Conservation (phyloP, 2,329 filamentous ascomycete genomes). For the Thielaviopsis punctulata region DNA sequence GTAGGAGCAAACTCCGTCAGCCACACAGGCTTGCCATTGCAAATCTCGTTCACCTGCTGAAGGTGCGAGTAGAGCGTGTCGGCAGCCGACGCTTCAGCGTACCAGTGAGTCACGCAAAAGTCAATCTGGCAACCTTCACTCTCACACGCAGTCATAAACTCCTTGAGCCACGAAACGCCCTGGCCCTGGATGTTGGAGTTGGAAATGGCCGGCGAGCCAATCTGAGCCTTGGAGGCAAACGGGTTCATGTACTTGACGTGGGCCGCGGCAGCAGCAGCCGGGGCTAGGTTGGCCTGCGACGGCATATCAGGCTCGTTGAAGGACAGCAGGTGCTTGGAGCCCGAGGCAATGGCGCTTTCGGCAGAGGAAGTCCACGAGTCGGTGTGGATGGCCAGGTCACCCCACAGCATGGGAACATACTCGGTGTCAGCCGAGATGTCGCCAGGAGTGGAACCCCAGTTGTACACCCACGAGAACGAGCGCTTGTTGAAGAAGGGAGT, state of each 20-base stretch:
- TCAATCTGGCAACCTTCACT: conserved; percentile 33
- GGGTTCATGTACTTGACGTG: conserved; percentile 39
- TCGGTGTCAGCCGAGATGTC: conserved; percentile 28
- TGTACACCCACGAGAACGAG: conserved; percentile 42
- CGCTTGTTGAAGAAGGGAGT: conserved; percentile 27
- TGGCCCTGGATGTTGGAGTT: conserved; percentile 34
- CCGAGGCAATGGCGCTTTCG: conserved; percentile 32
- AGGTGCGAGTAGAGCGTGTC: conserved; percentile 39
- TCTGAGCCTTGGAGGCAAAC: conserved; percentile 33
- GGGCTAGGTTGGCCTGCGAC: conserved; percentile 40
- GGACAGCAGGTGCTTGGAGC: conserved; percentile 40
- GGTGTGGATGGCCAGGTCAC: conserved; percentile 26
- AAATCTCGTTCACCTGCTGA: conserved; percentile 26
- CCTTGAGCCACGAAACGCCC: conserved; percentile 39
- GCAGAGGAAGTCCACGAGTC: conserved; percentile 33
- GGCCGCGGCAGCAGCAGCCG: conserved; percentile 31
- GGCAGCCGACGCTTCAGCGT: conserved; percentile 30
- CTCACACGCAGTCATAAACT: conserved; percentile 35
- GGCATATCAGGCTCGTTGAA: conserved; percentile 57
- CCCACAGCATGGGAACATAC: conserved; percentile 55
- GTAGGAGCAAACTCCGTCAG: conserved; percentile 45
- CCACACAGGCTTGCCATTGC: conserved; percentile 37
- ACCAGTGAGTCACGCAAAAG: conserved; percentile 49
- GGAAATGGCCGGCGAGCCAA: conserved; percentile 43
- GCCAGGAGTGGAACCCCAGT: conserved; percentile 40